Base-by-base conservation (phyloP, 768 basidiomycete species). In the Dioszegia aurantiaca region DNA sequence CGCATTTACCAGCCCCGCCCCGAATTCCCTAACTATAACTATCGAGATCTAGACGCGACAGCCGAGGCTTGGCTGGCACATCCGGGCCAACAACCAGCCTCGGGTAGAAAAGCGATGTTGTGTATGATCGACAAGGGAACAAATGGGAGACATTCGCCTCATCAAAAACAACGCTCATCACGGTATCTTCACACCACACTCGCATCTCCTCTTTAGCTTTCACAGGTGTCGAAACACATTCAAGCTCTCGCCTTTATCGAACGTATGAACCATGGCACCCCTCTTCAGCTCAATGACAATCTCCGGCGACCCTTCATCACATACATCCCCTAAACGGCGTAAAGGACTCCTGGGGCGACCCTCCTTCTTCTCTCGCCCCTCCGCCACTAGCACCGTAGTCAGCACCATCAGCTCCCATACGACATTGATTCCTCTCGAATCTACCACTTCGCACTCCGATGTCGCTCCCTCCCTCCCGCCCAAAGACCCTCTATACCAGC, bases 341-440 rank as follows among this genome's bases (percentile, higher is more conserved):
- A 40, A 39, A 27, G 26, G 46, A 21, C 51, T 53, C 14, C 37
- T 53, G 5, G 51, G 51, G 16, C 36, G 51, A 17, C 51, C 51
- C 4, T 39, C 51, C 4, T 53, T 53, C 51, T 53, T 53, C 51
- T 53, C 51, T 9, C 51, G 51, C 17, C 24, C 51, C 2, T 53
- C 51, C 12, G 51, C 19, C 2, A 26, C 37, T 14, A 39, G 36
- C 51, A 37, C 48, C 3, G n/a, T n/a, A n/a, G 19, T 36, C 44
- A 24, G 6, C 33, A 30, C 48, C 14, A 19, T 26, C 27, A 33
- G 30, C 28, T 12, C 23, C 4, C 11, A 19, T 12, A 28, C 51
- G 9, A 53, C 51, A 4, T 16, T 40, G 10, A 40, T 40, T 21
- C 51, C 51, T 26, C 51, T 53, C 26, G 36, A 53, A 21, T 6